These are phyloP conservation scores for Cryptosporidium sp. DNA, from an alignment of 169 alveolate species.

Conservation along the genomic window DNA sequence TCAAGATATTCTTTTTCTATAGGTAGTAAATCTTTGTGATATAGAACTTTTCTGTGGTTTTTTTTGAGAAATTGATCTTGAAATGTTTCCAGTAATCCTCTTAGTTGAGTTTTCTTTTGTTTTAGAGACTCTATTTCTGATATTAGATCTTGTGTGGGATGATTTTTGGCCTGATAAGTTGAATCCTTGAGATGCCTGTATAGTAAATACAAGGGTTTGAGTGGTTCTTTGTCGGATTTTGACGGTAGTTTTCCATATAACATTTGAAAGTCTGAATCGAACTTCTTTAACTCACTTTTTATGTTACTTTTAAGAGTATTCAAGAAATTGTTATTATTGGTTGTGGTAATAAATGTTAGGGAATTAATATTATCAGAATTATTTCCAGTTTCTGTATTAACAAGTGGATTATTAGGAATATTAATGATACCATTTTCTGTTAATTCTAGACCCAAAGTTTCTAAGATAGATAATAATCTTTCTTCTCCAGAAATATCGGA, in stretches of 20 bases:
- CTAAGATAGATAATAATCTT: neutral
- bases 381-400: neutral
- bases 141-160: conserved; percentile 8
- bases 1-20: conserved; percentile 89
- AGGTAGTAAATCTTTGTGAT: conserved; percentile 91
- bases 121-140: conserved; percentile 80
- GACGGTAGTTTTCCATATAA: conserved; percentile 82
- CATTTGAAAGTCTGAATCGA: conserved; percentile 84
- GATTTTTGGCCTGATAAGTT: conserved; percentile 52
- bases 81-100: conserved; percentile 86
- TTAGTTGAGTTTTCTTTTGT: conserved; percentile 83
- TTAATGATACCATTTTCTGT: neutral
- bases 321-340: neutral
- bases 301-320: conserved; percentile 83
- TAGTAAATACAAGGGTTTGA: conserved; percentile 89
- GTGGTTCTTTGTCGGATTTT: conserved; percentile 90
- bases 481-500: neutral
- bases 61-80: conserved; percentile 87
- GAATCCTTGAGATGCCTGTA: conserved; percentile 84
- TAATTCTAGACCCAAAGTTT: neutral
- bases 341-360: neutral
- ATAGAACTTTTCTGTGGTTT: conserved; percentile 89
- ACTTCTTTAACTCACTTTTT: conserved; percentile 86
- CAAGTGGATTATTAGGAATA: neutral
- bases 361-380: neutral